Base-by-base conservation (phyloP, 306 rosid species). In the Rosa lucieae region DNA sequence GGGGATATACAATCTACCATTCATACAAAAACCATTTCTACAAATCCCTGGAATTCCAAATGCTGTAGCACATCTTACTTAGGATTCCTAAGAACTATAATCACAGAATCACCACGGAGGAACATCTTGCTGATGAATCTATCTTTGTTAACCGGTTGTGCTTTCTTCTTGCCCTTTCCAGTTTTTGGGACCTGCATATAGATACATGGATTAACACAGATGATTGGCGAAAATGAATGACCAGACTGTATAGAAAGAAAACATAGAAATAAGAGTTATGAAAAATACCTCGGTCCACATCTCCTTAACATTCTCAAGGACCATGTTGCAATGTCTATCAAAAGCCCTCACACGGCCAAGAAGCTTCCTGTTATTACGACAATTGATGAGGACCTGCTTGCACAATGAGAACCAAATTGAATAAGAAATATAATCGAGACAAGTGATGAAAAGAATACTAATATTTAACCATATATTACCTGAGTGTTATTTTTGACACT, bases 291-390 rank as follows among this genome's bases (percentile, higher is more conserved):
- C 97, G 1, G 99, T 92, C 99, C 99, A 95, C 98, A 95, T 95
- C 87, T 94, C 97, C 81, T 94, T 55, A 14, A 92, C 98, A 87
- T 94, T 94, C 79, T 94, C 97, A 71, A 94, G 93, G 73, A 94
- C 97, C 97, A 94, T 92, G 75, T 94, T 94, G 87, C 97, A 94
- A 83, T 90, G 98, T 72, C 98, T 84, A 67, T 94, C 98, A 55
- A 92, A 90, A 17, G 98, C 98, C 81, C 98, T 86, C 21, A 92
- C 97, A 13, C 94, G 97, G 23, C 97, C 97, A 1, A 92, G 86
- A 68, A 94, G 98, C 84, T 94, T 94, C 74, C 81, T 89, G 79
- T 91, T 92, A 85, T 94, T 92, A 6, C 97, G 88, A 55, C 97
- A 94, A 56, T 95, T 95, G 42, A 95, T 91, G 51, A 92, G 90